These are phyloP conservation scores for Pyricularia pennisetigena DNA, from an alignment of 2,329 filamentous ascomycete species.

Conservation along the genomic window DNA sequence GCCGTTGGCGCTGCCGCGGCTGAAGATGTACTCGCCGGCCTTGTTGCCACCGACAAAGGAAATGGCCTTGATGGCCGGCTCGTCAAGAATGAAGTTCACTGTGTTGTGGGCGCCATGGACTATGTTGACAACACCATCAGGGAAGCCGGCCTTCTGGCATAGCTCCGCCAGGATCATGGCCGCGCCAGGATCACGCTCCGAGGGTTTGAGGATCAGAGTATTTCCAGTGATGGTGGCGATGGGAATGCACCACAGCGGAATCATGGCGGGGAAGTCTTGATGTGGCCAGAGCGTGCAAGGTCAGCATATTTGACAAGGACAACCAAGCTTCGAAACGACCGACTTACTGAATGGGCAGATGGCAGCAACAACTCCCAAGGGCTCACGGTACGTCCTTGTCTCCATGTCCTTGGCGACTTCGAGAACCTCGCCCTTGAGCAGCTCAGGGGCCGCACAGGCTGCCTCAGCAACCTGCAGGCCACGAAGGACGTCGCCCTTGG, in stretches of 20 bases:
- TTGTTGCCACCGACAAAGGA: constrained; percentile 83
- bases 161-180: constrained; percentile 80
- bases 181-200: constrained; percentile 74
- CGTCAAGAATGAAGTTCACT: constrained; percentile 80
- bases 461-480: constrained; percentile 80
- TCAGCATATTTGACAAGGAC: not conserved
- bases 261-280: constrained; percentile 81
- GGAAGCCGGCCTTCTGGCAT: constrained; percentile 70
- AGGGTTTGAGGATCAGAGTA: constrained; percentile 77
- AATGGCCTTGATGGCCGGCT: constrained; percentile 76
- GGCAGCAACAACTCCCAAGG: constrained; percentile 69
- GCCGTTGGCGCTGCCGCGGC: constrained; percentile 69
- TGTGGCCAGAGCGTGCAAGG: not conserved
- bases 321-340: not conserved
- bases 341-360: constrained; percentile 78
- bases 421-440: constrained; percentile 73
- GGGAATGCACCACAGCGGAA: constrained; percentile 83
- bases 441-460: constrained; percentile 68
- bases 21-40: constrained; percentile 80
- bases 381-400: constrained; percentile 73
- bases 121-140: constrained; percentile 72
- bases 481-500: constrained; percentile 70
- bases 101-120: constrained; percentile 73
- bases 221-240: constrained; percentile 79
- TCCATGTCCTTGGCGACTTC: constrained; percentile 89